Base-by-base conservation (phyloP, 345 rosid genomes). In the Ailanthus altissimus region DNA sequence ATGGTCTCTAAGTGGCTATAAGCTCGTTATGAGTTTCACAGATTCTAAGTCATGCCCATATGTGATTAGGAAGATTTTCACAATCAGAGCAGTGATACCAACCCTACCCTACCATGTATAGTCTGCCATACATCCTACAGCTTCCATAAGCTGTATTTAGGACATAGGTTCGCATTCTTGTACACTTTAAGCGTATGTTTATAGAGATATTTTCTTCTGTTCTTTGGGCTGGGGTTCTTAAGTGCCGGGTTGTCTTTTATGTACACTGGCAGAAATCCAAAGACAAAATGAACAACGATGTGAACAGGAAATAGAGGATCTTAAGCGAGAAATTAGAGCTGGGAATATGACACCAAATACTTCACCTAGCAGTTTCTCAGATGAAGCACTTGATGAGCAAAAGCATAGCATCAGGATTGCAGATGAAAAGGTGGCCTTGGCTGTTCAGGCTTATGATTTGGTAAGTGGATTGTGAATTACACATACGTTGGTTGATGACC, bases 391-490 rank as follows among this genome's bases (percentile, higher is more conserved):
- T 66, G 99, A 96, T 54, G 98, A 96, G 81, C 99, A 96, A 84
- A 92, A 90, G 82, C 99, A 96, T 87, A 85, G 95, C 75, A 79
- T 93, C 78, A 84, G 99, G 73, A 92, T 96, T 80, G 99, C 98
- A 4, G 98, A 96, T 81, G 99, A 96, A 85, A 96, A 96, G 82
- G 92, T 96, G 58, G 88, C 97, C 1, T 82, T 93, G 86, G 97
- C 98, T 84, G 80, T 84, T 75, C 99, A 96, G 72, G 94, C 95
- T 7, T 96, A 96, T 87, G 99, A 93, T 87, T 82, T 96, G 92
- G 99, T 93, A 88, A 49, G 80, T 76, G 14, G 45, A 47, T 58
- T 56, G 36, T 64, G 69, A 59, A 20, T 5, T 28, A 42, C 58
- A 64, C 60, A 47, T 26, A 40, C 28, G 20, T 72, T 72, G 51